Base-by-base conservation (phyloP, 23 red algal species). In the Gracilaria caudata region DNA sequence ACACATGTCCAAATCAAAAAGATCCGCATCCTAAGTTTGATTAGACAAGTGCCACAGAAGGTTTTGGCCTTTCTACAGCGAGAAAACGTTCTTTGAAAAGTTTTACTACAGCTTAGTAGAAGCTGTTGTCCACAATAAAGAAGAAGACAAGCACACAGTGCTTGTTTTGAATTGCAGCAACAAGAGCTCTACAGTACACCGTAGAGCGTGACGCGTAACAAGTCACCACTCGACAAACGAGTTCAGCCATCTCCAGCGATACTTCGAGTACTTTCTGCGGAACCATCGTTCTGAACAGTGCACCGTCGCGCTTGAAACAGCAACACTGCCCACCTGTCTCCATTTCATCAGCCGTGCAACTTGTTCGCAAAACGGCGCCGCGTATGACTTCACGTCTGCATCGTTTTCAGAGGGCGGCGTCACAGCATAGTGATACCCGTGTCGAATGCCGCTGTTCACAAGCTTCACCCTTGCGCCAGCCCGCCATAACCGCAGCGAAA, bases 381-480 rank as follows among this genome's bases (percentile, higher is more conserved):
- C 35, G 34, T 49, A 49, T 39, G 0, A 3, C 38, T 77, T 45
- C 49, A 34, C 49, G 24, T 77, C 73, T 13, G 10, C 20, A 7
- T 39, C 32, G 2, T 7, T 39, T 38, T 45, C 38, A 3, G 68
- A 41, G 0, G 37, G 68, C 13, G 37, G 68, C 24, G 38, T 7
- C 49, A 35, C 44, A 2, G 43, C 73, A 17, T 77, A 77, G 49
- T 77, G 73, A 34, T 77, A 77, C 16, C 38, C 73, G 49, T 77
- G 73, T 4, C 73, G 73, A 45, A 77, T 34, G 24, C 73, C 73
- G 28, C 44, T 53, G 35, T 77, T 77, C 23, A 77, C 73, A 4
- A 77, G 49, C 16, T 24, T 33, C 43, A 77, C 49, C 23, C 73
- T 28, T 2, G 49, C 49, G 73, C 16, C 20, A 0, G 5, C 13